A percentile compares a stretch with the other conserved stretches of the same genome.
phyloP scores from a whole-genome alignment of 306 rosid species.

The Dicorynia guianensis region DNA sequence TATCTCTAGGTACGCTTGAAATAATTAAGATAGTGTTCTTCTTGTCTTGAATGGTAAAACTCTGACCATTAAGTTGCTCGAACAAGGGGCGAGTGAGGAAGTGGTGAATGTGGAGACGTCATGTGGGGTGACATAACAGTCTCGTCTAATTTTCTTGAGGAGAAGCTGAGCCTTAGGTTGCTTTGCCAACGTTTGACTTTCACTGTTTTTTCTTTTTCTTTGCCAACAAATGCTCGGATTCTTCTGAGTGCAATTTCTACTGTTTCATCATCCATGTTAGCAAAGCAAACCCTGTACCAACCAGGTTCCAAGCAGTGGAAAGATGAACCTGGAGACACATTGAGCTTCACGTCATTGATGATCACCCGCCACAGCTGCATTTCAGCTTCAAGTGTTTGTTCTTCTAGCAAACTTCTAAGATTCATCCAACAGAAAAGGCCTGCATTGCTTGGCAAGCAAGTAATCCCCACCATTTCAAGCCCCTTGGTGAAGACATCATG shows the following conservation, averaged over 20 bases:
- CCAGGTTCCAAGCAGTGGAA: constrained; percentile 82
- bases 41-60: background rate
- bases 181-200: constrained; percentile 44
- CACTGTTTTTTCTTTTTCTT: constrained; percentile 32
- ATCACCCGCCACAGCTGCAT: constrained; percentile 76
- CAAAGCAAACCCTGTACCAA: constrained; percentile 94
- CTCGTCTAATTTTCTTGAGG: constrained; percentile 64
- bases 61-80: constrained; percentile 43
- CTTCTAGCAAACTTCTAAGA: constrained; percentile 57
- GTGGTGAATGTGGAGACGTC: constrained; percentile 82
- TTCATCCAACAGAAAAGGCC: constrained; percentile 92
- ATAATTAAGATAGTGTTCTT: background rate
- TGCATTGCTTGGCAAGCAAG: constrained; percentile 74
- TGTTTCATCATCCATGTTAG: constrained; percentile 82
- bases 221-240: constrained; percentile 61
- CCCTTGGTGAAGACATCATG: constrained; percentile 52
- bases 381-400: constrained; percentile 66
- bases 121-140: constrained; percentile 65
- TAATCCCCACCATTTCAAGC: constrained; percentile 64
- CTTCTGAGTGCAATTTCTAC: constrained; percentile 70
- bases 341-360: constrained; percentile 74
- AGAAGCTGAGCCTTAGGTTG: constrained; percentile 64
- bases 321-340: constrained; percentile 87
- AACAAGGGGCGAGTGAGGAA: constrained; percentile 83
- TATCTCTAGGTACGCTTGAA: background rate